Evolutionary conservation across 345 rosid genomes (phyloP).

Genomic region (Ricinus communis): DNA sequence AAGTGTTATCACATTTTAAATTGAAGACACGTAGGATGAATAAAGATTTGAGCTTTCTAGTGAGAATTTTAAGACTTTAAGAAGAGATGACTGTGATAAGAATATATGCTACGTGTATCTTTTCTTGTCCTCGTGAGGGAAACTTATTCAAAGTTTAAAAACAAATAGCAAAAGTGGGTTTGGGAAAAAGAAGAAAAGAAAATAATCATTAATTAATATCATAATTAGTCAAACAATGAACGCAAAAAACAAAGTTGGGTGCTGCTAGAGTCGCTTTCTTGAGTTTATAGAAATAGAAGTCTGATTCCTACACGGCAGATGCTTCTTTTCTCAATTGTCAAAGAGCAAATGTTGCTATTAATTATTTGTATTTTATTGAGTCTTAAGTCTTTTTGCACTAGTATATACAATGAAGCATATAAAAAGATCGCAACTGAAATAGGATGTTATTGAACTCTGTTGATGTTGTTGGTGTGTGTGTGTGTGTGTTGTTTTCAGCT

Average conservation of each 20-base stretch:
- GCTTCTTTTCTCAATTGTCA: background rate
- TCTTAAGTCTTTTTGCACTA: background rate
- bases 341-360: background rate
- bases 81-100: background rate
- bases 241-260: background rate
- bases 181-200: background rate
- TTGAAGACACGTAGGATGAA: background rate
- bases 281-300: background rate
- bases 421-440: too few species aligned
- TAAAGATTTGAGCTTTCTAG: background rate
- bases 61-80: background rate
- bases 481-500: slow-evolving; percentile 41
- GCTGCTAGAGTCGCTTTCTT: background rate
- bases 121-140: background rate
- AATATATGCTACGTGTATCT: background rate
- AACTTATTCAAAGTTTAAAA: background rate
- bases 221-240: slow-evolving; percentile 3
- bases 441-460: too few species aligned
- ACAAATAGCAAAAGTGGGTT: background rate
- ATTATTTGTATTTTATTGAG: background rate
- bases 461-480: too few species aligned
- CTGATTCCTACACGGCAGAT: background rate
- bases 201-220: background rate
- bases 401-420: background rate
- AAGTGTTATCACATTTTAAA: background rate